phyloP scores from a whole-genome alignment of 768 basidiomycete species.

The Russula lepida region DNA sequence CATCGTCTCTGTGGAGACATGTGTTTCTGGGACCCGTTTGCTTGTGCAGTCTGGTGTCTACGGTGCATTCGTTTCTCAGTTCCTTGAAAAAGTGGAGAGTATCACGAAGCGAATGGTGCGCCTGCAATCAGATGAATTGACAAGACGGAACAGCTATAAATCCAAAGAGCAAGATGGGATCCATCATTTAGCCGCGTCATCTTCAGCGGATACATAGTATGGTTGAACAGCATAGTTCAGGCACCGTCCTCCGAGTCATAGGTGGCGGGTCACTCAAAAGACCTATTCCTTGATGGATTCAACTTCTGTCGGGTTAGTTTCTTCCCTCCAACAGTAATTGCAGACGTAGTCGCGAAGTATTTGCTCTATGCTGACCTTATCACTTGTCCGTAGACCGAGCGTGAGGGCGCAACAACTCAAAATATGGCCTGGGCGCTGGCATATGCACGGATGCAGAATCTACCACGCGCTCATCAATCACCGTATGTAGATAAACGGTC shows the following conservation, averaged over 20 bases:
- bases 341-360: constrained; percentile 32
- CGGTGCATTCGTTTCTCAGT: constrained; percentile 51
- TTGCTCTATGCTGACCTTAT: not conserved
- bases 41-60: constrained; percentile 65
- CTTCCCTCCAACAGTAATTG: constrained; percentile 72
- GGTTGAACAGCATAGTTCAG: constrained; percentile 36
- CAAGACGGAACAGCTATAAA: constrained; percentile 48
- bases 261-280: constrained; percentile 65
- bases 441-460: constrained; percentile 72
- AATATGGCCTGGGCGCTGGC: constrained; percentile 74
- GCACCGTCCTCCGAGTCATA: constrained; percentile 43
- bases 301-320: constrained; percentile 67
- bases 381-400: constrained; percentile 37
- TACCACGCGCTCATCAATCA: constrained; percentile 71
- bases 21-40: constrained; percentile 78
- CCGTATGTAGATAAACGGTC: no score
- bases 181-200: constrained; percentile 60
- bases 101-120: constrained; percentile 58
- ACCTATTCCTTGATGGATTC: constrained; percentile 60
- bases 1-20: constrained; percentile 83
- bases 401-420: constrained; percentile 62
- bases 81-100: constrained; percentile 53
- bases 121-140: not conserved
- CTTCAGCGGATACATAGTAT: constrained; percentile 57
- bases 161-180: constrained; percentile 66